Evolutionary conservation across 1,139 yeast genomes (phyloP), one percentile per base, ranked within the genome.

Genomic region (Suhomyces bolitotheri): DNA sequence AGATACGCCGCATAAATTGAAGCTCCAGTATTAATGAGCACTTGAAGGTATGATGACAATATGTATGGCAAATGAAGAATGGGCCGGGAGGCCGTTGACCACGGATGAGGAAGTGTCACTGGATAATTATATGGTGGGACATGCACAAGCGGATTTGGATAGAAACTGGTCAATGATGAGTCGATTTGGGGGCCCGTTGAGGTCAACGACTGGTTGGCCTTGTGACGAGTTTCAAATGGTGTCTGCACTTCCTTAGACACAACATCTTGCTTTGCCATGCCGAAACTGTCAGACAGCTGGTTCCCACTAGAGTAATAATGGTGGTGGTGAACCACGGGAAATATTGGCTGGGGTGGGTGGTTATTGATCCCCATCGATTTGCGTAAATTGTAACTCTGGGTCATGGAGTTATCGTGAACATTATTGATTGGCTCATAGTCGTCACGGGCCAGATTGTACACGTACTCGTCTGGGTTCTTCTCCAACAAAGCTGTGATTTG

Each of bases 11-110:
- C 66, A 34, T 72, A 70, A 1, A 64, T 44, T 6, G 76, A 62
- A 1, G 78, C 71, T 1, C 66, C 42, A 2, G 69, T 52, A 44
- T 81, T 80, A 43, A 78, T 54, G 0, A 66, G 26, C 5, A 80
- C 47, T 47, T 81, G 87, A 13, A 82, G 52, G 43, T 80, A 80
- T 5, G 83, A 76, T n/a, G 80, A 70, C 5, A 78, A 51, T 15
- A 76, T 46, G 47, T 79, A 79, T 1, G 82, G 78, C 1, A 67
- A 55, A 31, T 59, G 59, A 25, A 64, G 71, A 19, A 57, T 59
- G 1, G 76, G 75, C 4, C 55, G 48, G 10, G 67, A 59, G 15
- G 55, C 54, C 12, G 58, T 42, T 31, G 63, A 58, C 80, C 31
- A 28, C 5, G 31, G 31, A 3, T 28, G 23, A 1, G 31, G 31